Percentiles rank a stretch among this genome's conserved stretches.
These are phyloP conservation scores for Penicillium polonicum DNA, from an alignment of 2,329 filamentous ascomycete genomes.

Conservation along the genomic window DNA sequence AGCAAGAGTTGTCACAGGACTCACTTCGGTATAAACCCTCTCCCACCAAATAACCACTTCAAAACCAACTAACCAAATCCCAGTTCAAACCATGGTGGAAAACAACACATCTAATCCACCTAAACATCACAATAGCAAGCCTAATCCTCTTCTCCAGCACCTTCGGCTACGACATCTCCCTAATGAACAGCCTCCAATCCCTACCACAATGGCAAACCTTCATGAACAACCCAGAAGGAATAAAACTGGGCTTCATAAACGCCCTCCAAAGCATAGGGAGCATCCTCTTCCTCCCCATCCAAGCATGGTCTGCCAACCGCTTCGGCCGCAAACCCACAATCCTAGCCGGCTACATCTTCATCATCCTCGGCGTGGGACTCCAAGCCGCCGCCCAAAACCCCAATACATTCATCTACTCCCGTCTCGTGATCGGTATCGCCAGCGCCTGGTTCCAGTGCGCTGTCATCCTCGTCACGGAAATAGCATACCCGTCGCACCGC, in stretches of 20 bases:
- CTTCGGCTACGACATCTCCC: conserved; percentile 7
- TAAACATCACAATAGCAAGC: conserved; percentile 2
- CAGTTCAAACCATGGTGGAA: conserved; percentile 8
- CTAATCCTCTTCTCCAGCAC: conserved; percentile 10
- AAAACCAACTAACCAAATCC: neutral
- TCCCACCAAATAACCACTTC: neutral
- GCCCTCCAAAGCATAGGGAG: conserved; percentile 6
- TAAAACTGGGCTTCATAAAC: conserved; percentile 3
- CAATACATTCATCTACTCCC: conserved; percentile 32
- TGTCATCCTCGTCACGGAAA: conserved; percentile 41
- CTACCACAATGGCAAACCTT: conserved; percentile 4
- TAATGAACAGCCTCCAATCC: conserved; percentile 10
- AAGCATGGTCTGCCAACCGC: conserved; percentile 26
- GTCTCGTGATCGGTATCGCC: conserved; percentile 35
- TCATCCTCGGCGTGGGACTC: conserved; percentile 23
- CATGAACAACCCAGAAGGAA: conserved; percentile 1
- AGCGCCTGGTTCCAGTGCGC: conserved; percentile 32
- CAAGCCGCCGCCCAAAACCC: conserved; percentile 25
- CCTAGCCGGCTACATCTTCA: conserved; percentile 30
- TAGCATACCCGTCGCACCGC: conserved; percentile 42
- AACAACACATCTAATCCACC: neutral
- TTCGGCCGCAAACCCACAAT: conserved; percentile 33
- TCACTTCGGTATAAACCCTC: neutral
- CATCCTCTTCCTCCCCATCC: conserved; percentile 1
- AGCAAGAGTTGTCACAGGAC: neutral